Percentiles rank a stretch among this genome's conserved stretches.
phyloP scores from a whole-genome alignment of 176 grass and related monocot genomes.

The Rhynchospora breviuscula region DNA sequence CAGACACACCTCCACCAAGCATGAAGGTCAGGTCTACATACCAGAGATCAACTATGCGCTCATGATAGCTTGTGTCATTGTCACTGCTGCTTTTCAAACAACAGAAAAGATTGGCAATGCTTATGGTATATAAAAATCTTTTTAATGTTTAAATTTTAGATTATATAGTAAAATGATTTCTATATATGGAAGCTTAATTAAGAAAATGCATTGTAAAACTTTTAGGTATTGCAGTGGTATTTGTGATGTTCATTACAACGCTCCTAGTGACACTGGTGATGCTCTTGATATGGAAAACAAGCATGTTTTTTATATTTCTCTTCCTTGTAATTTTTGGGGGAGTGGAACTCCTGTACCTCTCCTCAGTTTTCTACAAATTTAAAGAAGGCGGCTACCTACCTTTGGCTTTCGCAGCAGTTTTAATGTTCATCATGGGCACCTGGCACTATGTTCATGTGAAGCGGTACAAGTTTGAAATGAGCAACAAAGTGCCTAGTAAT shows the following conservation, averaged over 20 bases:
- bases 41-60: constrained; percentile 58
- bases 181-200: not conserved
- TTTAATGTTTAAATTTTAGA: not conserved
- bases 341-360: constrained; percentile 53
- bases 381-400: constrained; percentile 59
- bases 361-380: constrained; percentile 61
- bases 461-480: constrained; percentile 53
- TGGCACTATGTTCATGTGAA: constrained; percentile 67
- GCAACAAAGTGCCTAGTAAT: constrained; percentile 48
- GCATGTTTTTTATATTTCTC: constrained; percentile 33
- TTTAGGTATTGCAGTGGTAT: constrained; percentile 66
- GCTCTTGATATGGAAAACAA: constrained; percentile 62
- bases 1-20: constrained; percentile 53
- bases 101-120: constrained; percentile 67
- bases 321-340: constrained; percentile 43
- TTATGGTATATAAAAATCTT: constrained; percentile 39
- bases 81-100: constrained; percentile 47
- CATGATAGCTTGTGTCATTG: constrained; percentile 57
- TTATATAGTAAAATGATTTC: not conserved
- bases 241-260: constrained; percentile 65
- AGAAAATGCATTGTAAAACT: not conserved
- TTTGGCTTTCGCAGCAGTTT: constrained; percentile 36
- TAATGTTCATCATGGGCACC: constrained; percentile 62
- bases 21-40: constrained; percentile 66
- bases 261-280: constrained; percentile 55